phyloP scores from a whole-genome alignment of 805 yeast genomes.

The Yamadazyma olivae region DNA sequence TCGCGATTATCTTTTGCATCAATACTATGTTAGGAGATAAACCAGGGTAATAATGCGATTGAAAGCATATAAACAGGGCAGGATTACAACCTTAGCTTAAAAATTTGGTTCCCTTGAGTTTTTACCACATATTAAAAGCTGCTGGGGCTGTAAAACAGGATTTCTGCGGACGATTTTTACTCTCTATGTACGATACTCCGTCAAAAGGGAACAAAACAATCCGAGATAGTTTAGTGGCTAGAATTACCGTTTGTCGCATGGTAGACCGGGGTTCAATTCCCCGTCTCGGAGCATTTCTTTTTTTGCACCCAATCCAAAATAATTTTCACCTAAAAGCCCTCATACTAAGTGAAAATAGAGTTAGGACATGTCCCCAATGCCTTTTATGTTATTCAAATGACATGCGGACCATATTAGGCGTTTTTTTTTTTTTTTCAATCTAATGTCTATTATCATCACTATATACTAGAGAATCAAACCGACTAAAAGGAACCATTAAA shows the following conservation, averaged over 20 bases:
- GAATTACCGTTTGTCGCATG: conserved; percentile 11
- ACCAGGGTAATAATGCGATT: neutral
- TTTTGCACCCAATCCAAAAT: no score
- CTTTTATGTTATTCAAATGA: no score
- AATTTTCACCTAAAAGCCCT: no score
- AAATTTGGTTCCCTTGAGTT: neutral
- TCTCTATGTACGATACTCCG: neutral
- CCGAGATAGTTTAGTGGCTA: conserved; percentile 12
- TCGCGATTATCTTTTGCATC: neutral
- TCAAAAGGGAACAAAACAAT: neutral
- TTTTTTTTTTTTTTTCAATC: no score
- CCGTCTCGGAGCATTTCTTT: conserved; percentile 11
- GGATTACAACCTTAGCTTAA: neutral
- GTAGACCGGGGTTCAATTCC: conserved; percentile 12
- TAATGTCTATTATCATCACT: no score
- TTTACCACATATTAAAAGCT: neutral
- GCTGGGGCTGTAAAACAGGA: neutral
- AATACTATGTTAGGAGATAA: neutral
- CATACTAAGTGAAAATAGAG: no score
- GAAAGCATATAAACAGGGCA: neutral
- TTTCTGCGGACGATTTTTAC: neutral
- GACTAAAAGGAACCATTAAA: no score
- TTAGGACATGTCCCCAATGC: no score
- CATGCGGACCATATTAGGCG: no score
- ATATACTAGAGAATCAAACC: no score